These are phyloP conservation scores for Globisporangium rhizosaccharum DNA, from an alignment of 352 stramenopile species.

Conservation along the genomic window DNA sequence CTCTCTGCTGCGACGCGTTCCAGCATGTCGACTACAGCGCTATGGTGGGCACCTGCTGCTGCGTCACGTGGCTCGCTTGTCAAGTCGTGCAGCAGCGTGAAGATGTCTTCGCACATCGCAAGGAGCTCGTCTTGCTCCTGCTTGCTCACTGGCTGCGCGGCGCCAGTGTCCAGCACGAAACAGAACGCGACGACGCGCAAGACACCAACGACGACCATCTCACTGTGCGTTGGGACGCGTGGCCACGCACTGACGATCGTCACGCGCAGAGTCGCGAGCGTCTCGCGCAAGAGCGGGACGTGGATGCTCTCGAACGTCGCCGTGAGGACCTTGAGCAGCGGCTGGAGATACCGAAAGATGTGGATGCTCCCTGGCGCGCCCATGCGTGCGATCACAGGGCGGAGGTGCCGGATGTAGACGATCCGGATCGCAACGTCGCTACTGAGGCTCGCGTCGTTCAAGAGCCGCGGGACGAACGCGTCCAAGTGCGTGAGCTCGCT, in stretches of 20 bases:
- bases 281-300: slow-evolving; percentile 36
- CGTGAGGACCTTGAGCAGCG: slow-evolving; percentile 68
- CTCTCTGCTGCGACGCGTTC: slow-evolving; percentile 3
- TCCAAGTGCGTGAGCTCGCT: slow-evolving; percentile 63
- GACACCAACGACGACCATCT: slow-evolving; percentile 63
- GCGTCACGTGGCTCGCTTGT: background rate
- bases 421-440: slow-evolving; percentile 50
- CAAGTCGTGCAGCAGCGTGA: slow-evolving; percentile 32
- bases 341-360: slow-evolving; percentile 68
- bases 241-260: slow-evolving; percentile 60
- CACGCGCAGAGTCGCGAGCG: slow-evolving; percentile 48
- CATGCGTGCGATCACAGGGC: slow-evolving; percentile 36
- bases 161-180: slow-evolving; percentile 45
- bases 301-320: slow-evolving; percentile 67
- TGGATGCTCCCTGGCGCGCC: slow-evolving; percentile 67
- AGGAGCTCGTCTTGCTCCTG: slow-evolving; percentile 29
- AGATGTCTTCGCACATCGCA: slow-evolving; percentile 24
- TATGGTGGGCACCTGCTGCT: background rate
- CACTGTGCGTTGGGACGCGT: slow-evolving; percentile 58
- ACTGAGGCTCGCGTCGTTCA: slow-evolving; percentile 57
- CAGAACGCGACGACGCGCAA: slow-evolving; percentile 65
- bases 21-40: slow-evolving; percentile 1
- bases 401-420: slow-evolving; percentile 53
- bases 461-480: slow-evolving; percentile 53
- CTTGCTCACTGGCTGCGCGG: slow-evolving; percentile 17